phyloP scores from a whole-genome alignment of 495 filamentous ascomycete species.

The Paragyromitra xinjiangensis region DNA sequence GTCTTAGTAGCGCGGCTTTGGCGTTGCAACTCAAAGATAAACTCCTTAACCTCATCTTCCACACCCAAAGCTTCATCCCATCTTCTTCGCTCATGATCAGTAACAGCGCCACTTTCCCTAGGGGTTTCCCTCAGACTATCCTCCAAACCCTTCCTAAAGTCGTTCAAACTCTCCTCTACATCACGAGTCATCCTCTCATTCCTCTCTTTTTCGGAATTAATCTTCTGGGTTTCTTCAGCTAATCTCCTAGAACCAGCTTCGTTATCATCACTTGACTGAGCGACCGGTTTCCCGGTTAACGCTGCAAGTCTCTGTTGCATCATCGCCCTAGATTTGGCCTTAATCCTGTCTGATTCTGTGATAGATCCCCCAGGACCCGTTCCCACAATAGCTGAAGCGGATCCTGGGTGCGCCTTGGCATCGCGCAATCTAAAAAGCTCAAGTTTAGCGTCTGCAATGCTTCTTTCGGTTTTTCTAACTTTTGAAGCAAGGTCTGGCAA shows the following conservation, averaged over 20 bases:
- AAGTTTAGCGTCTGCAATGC: slow-evolving; percentile 90
- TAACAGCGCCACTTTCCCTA: slow-evolving; percentile 66
- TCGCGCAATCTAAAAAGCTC: slow-evolving; percentile 93
- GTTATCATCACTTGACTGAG: slow-evolving; percentile 67
- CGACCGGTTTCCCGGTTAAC: slow-evolving; percentile 80
- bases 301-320: slow-evolving; percentile 98
- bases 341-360: slow-evolving; percentile 92
- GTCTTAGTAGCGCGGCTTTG: slow-evolving; percentile 78
- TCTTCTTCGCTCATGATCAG: slow-evolving; percentile 87
- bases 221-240: slow-evolving; percentile 83
- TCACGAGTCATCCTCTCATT: slow-evolving; percentile 96
- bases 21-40: slow-evolving; percentile 94
- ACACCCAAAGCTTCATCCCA: slow-evolving; percentile 98
- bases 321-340: slow-evolving; percentile 93
- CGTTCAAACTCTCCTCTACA: slow-evolving; percentile 95
- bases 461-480: slow-evolving; percentile 87
- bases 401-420: slow-evolving; percentile 87
- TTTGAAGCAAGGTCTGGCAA: slow-evolving; percentile 92
- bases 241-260: slow-evolving; percentile 80
- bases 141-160: slow-evolving; percentile 83
- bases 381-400: slow-evolving; percentile 83
- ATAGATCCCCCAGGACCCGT: slow-evolving; percentile 91
- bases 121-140: slow-evolving; percentile 81
- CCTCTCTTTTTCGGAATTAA: slow-evolving; percentile 84
- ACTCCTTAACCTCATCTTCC: slow-evolving; percentile 94